Base-by-base conservation (phyloP, 495 filamentous ascomycete genomes). In the Talaromyces wortmannii region DNA sequence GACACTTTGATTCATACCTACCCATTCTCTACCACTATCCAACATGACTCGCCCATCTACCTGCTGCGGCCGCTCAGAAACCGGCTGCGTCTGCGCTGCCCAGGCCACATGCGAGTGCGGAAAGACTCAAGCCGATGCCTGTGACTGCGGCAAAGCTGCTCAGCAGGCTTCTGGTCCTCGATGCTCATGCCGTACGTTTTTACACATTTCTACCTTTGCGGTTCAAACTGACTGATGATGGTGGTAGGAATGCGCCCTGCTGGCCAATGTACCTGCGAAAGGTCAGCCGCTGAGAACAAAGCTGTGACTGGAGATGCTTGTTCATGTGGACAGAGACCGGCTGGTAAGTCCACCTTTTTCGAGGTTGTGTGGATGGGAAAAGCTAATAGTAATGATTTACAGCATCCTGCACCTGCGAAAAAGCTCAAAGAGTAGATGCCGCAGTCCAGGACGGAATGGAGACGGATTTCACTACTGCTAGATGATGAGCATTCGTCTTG, bases 391-490 rank as follows among this genome's bases (percentile, higher is more conserved):
- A 53, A 61, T 52, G 55, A 43, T 23, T 29, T 16, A 45, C 47
- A 90, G 89, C 78, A 70, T 85, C 88, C 4, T 95, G 90, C 76
- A 92, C 86, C 11, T 96, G 91, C 68, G 87, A 90, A 71, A 91
- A 87, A 61, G 86, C 82, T 7, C 64, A 76, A 40, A 79, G 78
- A 53, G 75, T 74, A 13, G 72, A 76, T 32, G 65, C 70, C 30
- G 68, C 69, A 17, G 59, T 68, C 12, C 50, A 52, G 5, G 78
- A 56, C 73, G 71, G 36, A 55, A 78, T 52, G 60, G 90, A 95
- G 80, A 85, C 75, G 47, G 90, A 95, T 64, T 94, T 92, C 69
- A 95, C 90, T 40, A 88, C 85, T 57, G 81, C 80, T 71, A 45
- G 52, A 13, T 57, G 15, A 53, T 40, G 15, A 15, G 13, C 31